A percentile compares a stretch with the other conserved stretches of the same genome.
phyloP scores from a whole-genome alignment of 2,329 filamentous ascomycete genomes.

The Lanzia echinophila region DNA sequence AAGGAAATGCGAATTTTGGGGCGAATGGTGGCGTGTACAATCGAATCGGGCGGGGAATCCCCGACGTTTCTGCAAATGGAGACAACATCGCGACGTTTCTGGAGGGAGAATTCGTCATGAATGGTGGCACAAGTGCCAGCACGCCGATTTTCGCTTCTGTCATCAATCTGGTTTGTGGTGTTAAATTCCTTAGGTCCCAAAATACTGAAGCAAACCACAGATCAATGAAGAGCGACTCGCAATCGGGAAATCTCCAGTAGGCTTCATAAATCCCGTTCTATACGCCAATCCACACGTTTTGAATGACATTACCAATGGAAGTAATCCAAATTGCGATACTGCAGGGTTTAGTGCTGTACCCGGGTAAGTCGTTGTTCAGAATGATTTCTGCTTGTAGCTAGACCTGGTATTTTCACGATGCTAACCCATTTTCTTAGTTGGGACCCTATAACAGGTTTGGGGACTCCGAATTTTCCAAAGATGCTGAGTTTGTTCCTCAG shows the following conservation, averaged over 20 bases:
- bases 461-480: slow-evolving; percentile 25
- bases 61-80: slow-evolving; percentile 42
- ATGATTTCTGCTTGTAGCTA: no score
- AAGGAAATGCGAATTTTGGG: slow-evolving; percentile 21
- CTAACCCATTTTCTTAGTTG: slow-evolving; percentile 17
- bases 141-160: slow-evolving; percentile 9
- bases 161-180: slow-evolving; percentile 2
- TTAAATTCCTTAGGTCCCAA: background rate
- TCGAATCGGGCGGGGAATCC: slow-evolving; percentile 39
- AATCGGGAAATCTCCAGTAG: slow-evolving; percentile 31
- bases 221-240: slow-evolving; percentile 36
- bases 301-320: slow-evolving; percentile 31
- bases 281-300: slow-evolving; percentile 25
- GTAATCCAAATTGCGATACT: slow-evolving; percentile 29
- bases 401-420: no score
- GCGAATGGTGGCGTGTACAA: slow-evolving; percentile 41
- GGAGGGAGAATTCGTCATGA: background rate
- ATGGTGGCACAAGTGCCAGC: slow-evolving; percentile 10
- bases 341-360: slow-evolving; percentile 28
- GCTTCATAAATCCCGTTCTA: slow-evolving; percentile 34
- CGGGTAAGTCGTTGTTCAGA: slow-evolving; percentile 13
- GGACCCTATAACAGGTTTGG: slow-evolving; percentile 25
- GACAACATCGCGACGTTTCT: slow-evolving; percentile 15
- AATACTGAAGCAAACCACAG: background rate
- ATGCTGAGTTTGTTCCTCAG: slow-evolving; percentile 16